Evolutionary conservation across 306 rosid species (phyloP).

Genomic region (Pterocarpus macrocarpus): DNA sequence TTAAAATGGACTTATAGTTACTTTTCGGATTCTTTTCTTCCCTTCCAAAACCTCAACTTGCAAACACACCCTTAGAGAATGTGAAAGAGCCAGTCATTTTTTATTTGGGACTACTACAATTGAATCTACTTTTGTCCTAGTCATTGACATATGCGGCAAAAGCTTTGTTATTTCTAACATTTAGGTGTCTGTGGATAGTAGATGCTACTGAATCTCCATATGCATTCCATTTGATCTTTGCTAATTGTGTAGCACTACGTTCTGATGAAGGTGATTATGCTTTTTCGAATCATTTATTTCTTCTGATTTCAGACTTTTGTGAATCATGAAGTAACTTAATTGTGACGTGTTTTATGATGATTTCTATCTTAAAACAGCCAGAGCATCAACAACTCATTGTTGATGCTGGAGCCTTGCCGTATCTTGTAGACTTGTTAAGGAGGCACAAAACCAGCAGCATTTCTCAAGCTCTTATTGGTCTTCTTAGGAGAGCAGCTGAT

Average conservation of each 20-base stretch:
- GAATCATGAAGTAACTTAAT: constrained; percentile 9
- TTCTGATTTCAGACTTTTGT: background rate
- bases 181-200: no score
- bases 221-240: background rate
- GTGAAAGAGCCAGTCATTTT: no score
- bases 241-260: background rate
- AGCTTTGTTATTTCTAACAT: no score
- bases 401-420: constrained; percentile 71
- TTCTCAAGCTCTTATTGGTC: constrained; percentile 50
- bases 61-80: no score
- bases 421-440: constrained; percentile 62
- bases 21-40: no score
- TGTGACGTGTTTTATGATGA: constrained; percentile 16
- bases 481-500: constrained; percentile 68
- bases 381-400: constrained; percentile 66
- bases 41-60: no score
- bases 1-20: no score
- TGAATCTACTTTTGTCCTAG: no score
- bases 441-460: constrained; percentile 35
- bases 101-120: no score
- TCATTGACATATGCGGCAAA: no score
- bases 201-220: no score
- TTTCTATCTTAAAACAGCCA: constrained; percentile 54
- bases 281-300: background rate
- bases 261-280: background rate